These are phyloP conservation scores for Ceratobasidium sp. DNA, from an alignment of 1,284 basidiomycete genomes.

Conservation along the genomic window DNA sequence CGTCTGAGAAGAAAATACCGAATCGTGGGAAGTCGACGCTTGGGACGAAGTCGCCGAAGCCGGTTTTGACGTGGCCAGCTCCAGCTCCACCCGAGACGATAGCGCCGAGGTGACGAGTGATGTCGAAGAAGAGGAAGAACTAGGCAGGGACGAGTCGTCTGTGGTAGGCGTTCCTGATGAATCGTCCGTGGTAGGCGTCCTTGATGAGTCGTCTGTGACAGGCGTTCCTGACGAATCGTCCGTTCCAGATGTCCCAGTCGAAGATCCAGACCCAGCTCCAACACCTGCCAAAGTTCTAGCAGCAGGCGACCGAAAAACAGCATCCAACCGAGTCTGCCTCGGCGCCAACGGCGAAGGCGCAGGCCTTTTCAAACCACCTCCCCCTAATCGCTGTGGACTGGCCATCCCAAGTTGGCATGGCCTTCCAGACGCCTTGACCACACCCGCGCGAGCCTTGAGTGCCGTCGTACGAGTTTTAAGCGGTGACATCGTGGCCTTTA, in stretches of 20 bases:
- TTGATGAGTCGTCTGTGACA: no score
- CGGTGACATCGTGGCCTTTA: neutral
- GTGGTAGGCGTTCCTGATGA: neutral
- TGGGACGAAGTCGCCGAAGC: neutral
- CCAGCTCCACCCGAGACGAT: conserved; percentile 14
- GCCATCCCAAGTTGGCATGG: conserved; percentile 7
- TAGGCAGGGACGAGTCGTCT: neutral
- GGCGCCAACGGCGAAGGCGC: conserved; percentile 3
- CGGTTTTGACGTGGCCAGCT: no score
- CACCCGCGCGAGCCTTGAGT: no score
- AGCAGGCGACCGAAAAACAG: conserved; percentile 4
- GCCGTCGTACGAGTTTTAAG: neutral
- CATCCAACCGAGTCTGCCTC: conserved; percentile 11
- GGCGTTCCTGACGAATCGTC: no score
- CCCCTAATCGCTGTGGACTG: neutral
- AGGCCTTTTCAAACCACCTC: conserved; percentile 9
- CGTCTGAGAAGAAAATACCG: conserved; percentile 32
- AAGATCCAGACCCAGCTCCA: neutral
- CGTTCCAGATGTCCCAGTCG: no score
- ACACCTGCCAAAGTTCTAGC: neutral
- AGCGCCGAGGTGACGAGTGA: neutral
- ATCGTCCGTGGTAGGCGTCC: no score
- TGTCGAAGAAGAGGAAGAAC: neutral
- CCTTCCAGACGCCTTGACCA: no score
- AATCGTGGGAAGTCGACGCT: conserved; percentile 23